A percentile compares a stretch with the other conserved stretches of the same genome.
These are phyloP conservation scores for Guillardia theta DNA, from an alignment of 78 protist species.

Conservation along the genomic window DNA sequence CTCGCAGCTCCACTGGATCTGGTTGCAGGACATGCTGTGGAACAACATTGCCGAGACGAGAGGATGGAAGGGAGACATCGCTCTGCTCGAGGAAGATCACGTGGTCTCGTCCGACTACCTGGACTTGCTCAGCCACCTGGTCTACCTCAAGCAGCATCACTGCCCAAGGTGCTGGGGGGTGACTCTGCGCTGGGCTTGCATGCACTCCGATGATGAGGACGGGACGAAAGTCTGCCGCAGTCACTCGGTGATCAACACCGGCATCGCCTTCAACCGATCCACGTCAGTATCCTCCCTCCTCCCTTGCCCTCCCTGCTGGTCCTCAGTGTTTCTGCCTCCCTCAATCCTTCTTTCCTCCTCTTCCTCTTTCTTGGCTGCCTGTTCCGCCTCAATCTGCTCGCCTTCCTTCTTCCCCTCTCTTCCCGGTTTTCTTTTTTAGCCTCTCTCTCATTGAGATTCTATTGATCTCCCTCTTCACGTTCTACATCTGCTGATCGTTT, in stretches of 20 bases:
- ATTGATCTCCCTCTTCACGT: too few relatives aligned
- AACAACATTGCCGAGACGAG: not conserved
- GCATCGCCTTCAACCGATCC: constrained; percentile 17
- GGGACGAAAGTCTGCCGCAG: not conserved
- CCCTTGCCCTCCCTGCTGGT: too few relatives aligned
- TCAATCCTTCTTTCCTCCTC: too few relatives aligned
- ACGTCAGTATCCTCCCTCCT: too few relatives aligned
- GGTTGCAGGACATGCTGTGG: constrained; percentile 12
- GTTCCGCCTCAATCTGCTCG: too few relatives aligned
- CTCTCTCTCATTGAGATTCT: too few relatives aligned
- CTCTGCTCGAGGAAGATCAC: constrained; percentile 34
- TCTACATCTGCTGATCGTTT: too few relatives aligned
- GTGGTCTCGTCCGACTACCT: constrained; percentile 20
- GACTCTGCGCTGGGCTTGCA: not conserved
- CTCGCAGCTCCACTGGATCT: not conserved
- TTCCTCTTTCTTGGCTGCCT: too few relatives aligned
- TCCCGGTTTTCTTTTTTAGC: too few relatives aligned
- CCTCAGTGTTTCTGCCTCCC: too few relatives aligned
- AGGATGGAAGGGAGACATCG: not conserved
- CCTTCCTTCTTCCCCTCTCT: too few relatives aligned
- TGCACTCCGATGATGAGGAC: not conserved
- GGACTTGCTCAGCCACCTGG: not conserved
- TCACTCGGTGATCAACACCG: constrained; percentile 29
- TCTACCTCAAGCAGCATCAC: not conserved
- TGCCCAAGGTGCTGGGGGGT: constrained; percentile 36